Evolutionary conservation across 1,284 basidiomycete genomes (phyloP).

Genomic region (Xanthoconium separans): DNA sequence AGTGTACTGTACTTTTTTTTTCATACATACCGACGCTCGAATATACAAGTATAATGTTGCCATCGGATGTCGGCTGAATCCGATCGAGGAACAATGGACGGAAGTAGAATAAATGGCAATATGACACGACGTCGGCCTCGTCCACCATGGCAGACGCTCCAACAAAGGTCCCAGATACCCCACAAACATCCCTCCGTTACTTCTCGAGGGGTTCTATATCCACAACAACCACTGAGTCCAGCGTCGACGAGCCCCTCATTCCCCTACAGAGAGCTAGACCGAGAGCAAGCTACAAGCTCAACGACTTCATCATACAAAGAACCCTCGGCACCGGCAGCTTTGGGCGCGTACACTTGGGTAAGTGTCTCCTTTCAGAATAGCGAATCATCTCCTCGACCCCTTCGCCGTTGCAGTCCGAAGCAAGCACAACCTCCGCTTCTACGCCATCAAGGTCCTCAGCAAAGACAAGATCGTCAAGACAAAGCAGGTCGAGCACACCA

Average conservation of each 20-base stretch:
- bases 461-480: slow-evolving; percentile 94
- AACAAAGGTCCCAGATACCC: slow-evolving; percentile 14
- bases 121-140: slow-evolving; percentile 1
- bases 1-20: slow-evolving; percentile 19
- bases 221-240: slow-evolving; percentile 53
- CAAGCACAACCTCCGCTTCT: slow-evolving; percentile 90
- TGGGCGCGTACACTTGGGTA: slow-evolving; percentile 91
- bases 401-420: slow-evolving; percentile 61
- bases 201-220: slow-evolving; percentile 55
- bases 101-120: slow-evolving; percentile 3
- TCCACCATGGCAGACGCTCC: slow-evolving; percentile 14
- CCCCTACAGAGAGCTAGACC: slow-evolving; percentile 38
- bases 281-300: slow-evolving; percentile 66
- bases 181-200: neutral
- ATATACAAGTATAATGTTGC: slow-evolving; percentile 21
- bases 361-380: slow-evolving; percentile 25
- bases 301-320: slow-evolving; percentile 74
- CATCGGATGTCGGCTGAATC: slow-evolving; percentile 21
- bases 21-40: neutral
- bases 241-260: slow-evolving; percentile 34
- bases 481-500: slow-evolving; percentile 98
- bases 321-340: slow-evolving; percentile 94
- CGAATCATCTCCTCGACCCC: neutral
- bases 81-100: slow-evolving; percentile 25
- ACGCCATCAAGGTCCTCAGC: slow-evolving; percentile 92